Percentiles rank a stretch among this genome's conserved stretches.
These are phyloP conservation scores for Lactarius deliciosus DNA, from an alignment of 768 basidiomycete species.

Conservation along the genomic window DNA sequence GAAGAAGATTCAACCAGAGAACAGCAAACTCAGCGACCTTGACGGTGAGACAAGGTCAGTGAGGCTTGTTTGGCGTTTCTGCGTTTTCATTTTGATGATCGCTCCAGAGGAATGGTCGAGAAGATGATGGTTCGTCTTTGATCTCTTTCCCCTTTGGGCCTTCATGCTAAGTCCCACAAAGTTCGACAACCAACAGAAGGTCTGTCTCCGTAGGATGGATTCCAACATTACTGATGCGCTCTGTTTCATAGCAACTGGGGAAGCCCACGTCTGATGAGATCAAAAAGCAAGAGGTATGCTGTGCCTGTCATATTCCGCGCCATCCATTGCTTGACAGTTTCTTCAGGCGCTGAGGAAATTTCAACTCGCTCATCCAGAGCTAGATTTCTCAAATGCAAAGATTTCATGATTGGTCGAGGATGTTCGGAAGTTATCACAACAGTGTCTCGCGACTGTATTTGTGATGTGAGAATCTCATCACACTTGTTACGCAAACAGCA, in stretches of 20 bases:
- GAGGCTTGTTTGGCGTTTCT: neutral
- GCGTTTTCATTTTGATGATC: slow-evolving; percentile 7
- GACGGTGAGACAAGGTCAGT: slow-evolving; percentile 88
- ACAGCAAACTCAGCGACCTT: slow-evolving; percentile 93
- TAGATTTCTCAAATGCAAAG: slow-evolving; percentile 92
- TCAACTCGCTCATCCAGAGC: slow-evolving; percentile 85
- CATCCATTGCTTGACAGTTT: slow-evolving; percentile 13
- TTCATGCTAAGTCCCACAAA: slow-evolving; percentile 31
- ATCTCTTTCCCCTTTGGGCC: slow-evolving; percentile 12
- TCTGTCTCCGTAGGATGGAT: slow-evolving; percentile 32
- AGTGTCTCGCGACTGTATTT: neutral
- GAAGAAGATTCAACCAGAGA: slow-evolving; percentile 90
- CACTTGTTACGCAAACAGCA: slow-evolving; percentile 3
- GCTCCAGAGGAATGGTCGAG: slow-evolving; percentile 88
- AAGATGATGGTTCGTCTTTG: slow-evolving; percentile 93
- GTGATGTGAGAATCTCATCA: slow-evolving; percentile 7
- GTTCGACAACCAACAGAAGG: slow-evolving; percentile 82
- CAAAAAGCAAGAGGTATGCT: slow-evolving; percentile 81
- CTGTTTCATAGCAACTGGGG: slow-evolving; percentile 73
- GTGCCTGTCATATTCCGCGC: slow-evolving; percentile 3
- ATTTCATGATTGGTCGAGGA: slow-evolving; percentile 52
- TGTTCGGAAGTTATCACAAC: slow-evolving; percentile 1
- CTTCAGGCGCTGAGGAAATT: slow-evolving; percentile 81
- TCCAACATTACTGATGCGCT: slow-evolving; percentile 18
- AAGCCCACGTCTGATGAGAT: slow-evolving; percentile 94